Conservation (phyloP, 495 filamentous ascomycete genomes). For the Aspergillus biplanus region DNA sequence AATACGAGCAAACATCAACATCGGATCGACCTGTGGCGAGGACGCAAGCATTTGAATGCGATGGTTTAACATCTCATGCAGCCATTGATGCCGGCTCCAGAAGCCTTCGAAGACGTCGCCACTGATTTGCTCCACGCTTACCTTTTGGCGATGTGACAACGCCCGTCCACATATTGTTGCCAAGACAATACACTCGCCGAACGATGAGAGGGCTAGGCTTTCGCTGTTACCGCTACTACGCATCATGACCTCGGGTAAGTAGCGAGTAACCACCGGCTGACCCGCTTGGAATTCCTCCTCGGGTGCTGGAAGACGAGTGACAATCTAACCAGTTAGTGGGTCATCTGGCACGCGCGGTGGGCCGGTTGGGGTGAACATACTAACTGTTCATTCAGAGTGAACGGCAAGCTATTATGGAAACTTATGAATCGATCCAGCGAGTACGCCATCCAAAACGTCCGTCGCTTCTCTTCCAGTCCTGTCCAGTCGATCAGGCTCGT, state of each 20-base stretch:
- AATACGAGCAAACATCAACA: slow-evolving; percentile 48
- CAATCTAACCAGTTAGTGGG: slow-evolving; percentile 18
- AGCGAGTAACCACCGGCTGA: slow-evolving; percentile 44
- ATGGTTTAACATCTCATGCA: slow-evolving; percentile 45
- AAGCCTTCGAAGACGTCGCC: slow-evolving; percentile 38
- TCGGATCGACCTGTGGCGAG: slow-evolving; percentile 44
- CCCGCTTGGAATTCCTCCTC: slow-evolving; percentile 57
- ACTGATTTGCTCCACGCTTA: slow-evolving; percentile 30
- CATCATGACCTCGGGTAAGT: slow-evolving; percentile 48
- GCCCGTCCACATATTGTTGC: slow-evolving; percentile 52
- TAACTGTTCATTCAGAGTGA: slow-evolving; percentile 55
- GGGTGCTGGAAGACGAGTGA: slow-evolving; percentile 32
- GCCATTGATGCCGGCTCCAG: slow-evolving; percentile 52
- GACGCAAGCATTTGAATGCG: slow-evolving; percentile 32
- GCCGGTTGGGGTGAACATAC: slow-evolving; percentile 32
- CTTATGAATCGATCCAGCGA: slow-evolving; percentile 57
- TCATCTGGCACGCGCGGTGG: background rate
- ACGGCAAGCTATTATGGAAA: slow-evolving; percentile 47
- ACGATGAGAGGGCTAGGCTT: slow-evolving; percentile 36
- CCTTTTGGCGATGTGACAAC: slow-evolving; percentile 47
- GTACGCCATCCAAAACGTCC: slow-evolving; percentile 61
- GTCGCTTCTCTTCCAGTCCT: slow-evolving; percentile 51
- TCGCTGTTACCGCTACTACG: slow-evolving; percentile 1
- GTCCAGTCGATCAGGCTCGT: slow-evolving; percentile 28
- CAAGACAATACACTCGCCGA: slow-evolving; percentile 52